A percentile compares a stretch with the other conserved stretches of the same genome.
These are phyloP conservation scores for Trichoderma sp. DNA, from an alignment of 2,329 filamentous ascomycete species.

Conservation along the genomic window DNA sequence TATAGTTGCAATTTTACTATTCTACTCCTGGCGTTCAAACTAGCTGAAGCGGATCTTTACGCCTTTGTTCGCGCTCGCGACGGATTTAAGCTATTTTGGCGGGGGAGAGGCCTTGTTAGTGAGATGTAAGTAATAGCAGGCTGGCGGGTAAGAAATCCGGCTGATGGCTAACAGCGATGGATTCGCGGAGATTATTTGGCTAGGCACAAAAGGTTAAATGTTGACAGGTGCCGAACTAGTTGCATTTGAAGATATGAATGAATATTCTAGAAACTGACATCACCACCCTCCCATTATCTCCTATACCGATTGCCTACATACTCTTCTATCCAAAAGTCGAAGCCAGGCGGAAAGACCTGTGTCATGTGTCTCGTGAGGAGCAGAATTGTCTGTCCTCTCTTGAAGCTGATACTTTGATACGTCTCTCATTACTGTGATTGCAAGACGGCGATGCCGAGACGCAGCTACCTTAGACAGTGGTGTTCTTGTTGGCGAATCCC, in stretches of 20 bases:
- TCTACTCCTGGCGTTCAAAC: neutral
- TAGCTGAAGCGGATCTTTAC: neutral
- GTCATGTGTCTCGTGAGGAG: neutral
- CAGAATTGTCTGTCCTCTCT: too few relatives aligned
- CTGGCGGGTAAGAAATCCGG: neutral
- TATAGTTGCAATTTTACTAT: neutral
- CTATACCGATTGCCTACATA: neutral
- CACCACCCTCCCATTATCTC: neutral
- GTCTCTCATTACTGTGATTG: neutral
- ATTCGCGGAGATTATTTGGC: constrained; percentile 3
- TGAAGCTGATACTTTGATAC: neutral
- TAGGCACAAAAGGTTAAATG: neutral
- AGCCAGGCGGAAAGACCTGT: neutral
- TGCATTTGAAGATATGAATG: neutral
- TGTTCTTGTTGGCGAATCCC: constrained; percentile 41
- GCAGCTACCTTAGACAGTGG: neutral
- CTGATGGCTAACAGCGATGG: neutral
- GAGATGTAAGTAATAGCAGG: neutral
- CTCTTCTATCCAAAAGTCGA: neutral
- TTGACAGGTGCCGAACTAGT: neutral
- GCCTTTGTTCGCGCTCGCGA: neutral
- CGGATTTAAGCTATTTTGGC: constrained; percentile 10
- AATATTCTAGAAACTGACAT: neutral
- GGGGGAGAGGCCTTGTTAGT: neutral
- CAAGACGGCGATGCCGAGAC: neutral